These are phyloP conservation scores for Ophiostoma novo-ulmi DNA, from an alignment of 2,329 filamentous ascomycete species.

Conservation along the genomic window DNA sequence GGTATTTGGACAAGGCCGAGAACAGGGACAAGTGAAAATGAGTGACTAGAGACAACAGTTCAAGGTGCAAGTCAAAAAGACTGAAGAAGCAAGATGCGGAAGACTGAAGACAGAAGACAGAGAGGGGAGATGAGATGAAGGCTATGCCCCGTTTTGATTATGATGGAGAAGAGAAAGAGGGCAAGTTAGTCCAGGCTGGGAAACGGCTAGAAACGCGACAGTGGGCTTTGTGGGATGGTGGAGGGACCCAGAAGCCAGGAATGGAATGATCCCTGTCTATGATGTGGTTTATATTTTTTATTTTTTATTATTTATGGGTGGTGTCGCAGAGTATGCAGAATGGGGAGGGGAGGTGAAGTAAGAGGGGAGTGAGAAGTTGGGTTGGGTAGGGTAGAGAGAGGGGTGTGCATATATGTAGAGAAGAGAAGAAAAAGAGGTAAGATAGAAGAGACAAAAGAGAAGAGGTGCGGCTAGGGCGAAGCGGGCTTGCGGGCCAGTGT, in stretches of 20 bases:
- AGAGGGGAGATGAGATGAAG: slow-evolving; percentile 18
- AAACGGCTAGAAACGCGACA: slow-evolving; percentile 12
- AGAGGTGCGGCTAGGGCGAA: slow-evolving; percentile 25
- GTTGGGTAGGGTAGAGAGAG: background rate
- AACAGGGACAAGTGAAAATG: background rate
- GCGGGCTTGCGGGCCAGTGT: slow-evolving; percentile 20
- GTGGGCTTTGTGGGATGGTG: slow-evolving; percentile 13
- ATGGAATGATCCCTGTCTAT: slow-evolving; percentile 19
- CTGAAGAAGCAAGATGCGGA: background rate
- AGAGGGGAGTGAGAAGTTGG: background rate
- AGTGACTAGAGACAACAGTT: background rate
- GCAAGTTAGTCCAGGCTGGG: slow-evolving; percentile 13
- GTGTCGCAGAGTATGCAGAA: slow-evolving; percentile 4
- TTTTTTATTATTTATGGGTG: background rate
- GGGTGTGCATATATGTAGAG: background rate
- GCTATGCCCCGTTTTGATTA: slow-evolving; percentile 24
- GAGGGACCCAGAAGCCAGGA: slow-evolving; percentile 18
- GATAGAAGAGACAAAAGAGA: no score
- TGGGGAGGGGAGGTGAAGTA: slow-evolving; percentile 4
- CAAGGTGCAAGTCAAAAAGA: background rate
- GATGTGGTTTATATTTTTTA: background rate
- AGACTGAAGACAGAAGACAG: background rate
- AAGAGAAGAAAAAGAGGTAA: background rate
- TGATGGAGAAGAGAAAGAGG: slow-evolving; percentile 14
- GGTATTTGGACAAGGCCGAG: background rate